Conservation (phyloP, 129 eudicot species). For the Flaveria ramosissima region DNA sequence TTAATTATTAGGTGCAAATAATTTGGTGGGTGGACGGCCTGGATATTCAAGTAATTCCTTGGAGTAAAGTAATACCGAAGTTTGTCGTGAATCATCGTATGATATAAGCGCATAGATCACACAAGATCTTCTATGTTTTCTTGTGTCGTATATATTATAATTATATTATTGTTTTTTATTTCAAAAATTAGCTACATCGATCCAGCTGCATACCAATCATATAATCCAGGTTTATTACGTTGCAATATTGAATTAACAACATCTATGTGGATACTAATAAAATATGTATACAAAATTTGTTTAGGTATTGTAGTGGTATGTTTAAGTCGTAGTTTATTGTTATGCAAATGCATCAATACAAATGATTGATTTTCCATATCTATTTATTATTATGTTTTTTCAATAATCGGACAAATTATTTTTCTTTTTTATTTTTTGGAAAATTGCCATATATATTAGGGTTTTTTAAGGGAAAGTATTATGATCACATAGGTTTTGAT, state of each 20-base stretch:
- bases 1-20: constrained; percentile 55
- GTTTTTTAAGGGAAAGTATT: no score
- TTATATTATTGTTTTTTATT: not conserved
- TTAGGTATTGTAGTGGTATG: no score
- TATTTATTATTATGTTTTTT: no score
- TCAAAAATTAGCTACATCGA: constrained; percentile 9
- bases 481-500: no score
- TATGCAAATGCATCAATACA: no score
- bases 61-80: constrained; percentile 35
- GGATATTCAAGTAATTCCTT: constrained; percentile 34
- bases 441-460: no score
- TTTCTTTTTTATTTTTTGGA: no score
- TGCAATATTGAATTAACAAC: constrained; percentile 11
- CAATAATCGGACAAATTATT: no score
- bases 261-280: not conserved
- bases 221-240: constrained; percentile 34
- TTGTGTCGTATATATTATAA: constrained; percentile 24
- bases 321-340: no score
- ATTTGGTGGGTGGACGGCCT: constrained; percentile 67
- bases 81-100: constrained; percentile 38
- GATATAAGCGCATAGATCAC: constrained; percentile 52
- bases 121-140: constrained; percentile 65
- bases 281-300: no score
- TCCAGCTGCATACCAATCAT: constrained; percentile 23
- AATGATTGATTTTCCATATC: no score